Percentiles rank a stretch among this genome's conserved stretches.
Conservation (phyloP, 768 basidiomycete species). For the Termitomyces titanicus region DNA sequence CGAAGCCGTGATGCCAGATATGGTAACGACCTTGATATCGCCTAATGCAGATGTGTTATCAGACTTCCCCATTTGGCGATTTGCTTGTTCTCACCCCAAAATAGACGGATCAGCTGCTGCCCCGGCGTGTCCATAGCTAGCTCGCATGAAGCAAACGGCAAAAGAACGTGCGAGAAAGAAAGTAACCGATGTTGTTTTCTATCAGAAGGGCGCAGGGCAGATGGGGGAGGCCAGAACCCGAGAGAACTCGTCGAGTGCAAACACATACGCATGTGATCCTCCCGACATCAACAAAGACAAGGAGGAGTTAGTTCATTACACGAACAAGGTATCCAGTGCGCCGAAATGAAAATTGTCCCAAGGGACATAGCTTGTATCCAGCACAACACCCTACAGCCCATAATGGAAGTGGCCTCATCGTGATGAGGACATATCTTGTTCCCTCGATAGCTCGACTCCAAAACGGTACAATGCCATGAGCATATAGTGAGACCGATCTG, state of each 20-base stretch:
- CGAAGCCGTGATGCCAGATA: conserved; percentile 13
- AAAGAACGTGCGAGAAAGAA: conserved; percentile 3
- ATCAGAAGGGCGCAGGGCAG: conserved; percentile 12
- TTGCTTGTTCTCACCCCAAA: conserved; percentile 28
- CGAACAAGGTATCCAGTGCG: conserved; percentile 1
- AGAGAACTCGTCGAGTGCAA: background rate
- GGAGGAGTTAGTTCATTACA: too few species aligned
- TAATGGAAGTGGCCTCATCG: background rate
- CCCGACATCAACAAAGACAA: background rate
- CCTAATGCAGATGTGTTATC: conserved; percentile 12
- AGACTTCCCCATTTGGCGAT: conserved; percentile 27
- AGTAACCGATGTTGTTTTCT: background rate
- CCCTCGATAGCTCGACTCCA: background rate
- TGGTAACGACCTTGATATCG: conserved; percentile 22
- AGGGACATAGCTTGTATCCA: background rate
- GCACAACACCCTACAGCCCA: too few species aligned
- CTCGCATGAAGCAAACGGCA: background rate
- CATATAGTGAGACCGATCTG: background rate
- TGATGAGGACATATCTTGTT: background rate
- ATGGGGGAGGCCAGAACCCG: background rate
- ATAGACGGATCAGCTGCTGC: conserved; percentile 16
- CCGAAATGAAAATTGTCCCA: background rate
- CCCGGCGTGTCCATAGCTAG: background rate
- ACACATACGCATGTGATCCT: too few species aligned
- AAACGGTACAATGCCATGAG: background rate